Percentiles rank a stretch among this genome's conserved stretches.
Evolutionary conservation across 2,329 filamentous ascomycete genomes (phyloP).

Genomic region (Scedosporium aurantiacum): DNA sequence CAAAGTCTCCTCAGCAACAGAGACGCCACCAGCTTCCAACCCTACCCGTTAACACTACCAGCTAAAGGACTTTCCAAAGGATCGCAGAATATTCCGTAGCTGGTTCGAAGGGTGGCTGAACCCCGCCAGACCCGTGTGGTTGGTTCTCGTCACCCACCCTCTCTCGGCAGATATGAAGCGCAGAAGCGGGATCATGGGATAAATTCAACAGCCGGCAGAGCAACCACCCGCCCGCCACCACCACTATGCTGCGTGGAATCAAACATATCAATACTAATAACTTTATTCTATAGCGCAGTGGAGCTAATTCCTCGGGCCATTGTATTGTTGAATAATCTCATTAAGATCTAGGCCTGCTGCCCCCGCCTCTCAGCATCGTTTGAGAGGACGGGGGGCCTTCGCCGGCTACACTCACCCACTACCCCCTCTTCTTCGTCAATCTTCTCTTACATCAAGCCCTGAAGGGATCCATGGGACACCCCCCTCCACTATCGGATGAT

Average conservation of each 20-base stretch:
- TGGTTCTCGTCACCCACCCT: background rate
- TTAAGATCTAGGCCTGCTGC: background rate
- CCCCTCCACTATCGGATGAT: background rate
- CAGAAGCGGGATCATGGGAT: background rate
- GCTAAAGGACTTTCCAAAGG: background rate
- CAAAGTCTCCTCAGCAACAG: background rate
- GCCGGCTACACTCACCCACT: background rate
- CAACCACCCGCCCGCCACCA: background rate
- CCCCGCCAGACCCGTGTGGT: background rate
- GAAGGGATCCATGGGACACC: background rate
- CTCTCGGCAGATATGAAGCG: background rate
- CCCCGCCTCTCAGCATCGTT: background rate
- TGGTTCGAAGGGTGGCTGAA: background rate
- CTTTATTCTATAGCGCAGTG: background rate
- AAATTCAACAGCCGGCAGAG: conserved; percentile 1
- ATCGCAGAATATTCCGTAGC: background rate
- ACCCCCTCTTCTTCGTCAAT: background rate
- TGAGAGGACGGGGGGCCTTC: too few species aligned
- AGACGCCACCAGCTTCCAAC: background rate
- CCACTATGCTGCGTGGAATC: background rate
- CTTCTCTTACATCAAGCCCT: background rate
- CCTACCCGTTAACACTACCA: background rate
- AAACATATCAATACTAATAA: background rate
- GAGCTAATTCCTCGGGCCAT: background rate
- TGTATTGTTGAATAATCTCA: background rate